These are phyloP conservation scores for Trichoderma citrinoviride DNA, from an alignment of 2,329 filamentous ascomycete genomes.

Conservation along the genomic window DNA sequence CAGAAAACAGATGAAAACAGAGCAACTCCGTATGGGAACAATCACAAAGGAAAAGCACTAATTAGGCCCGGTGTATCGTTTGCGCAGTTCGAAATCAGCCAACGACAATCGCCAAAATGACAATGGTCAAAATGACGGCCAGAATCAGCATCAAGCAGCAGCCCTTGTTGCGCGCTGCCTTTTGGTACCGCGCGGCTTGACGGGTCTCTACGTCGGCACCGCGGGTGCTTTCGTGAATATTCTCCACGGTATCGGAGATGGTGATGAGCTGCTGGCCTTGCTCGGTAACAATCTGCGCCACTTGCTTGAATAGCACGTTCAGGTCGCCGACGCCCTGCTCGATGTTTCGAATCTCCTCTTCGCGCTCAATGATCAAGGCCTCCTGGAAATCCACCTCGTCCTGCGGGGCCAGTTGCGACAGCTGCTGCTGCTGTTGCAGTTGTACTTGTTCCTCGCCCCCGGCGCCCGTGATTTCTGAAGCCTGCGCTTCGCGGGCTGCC, in stretches of 20 bases:
- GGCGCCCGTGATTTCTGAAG: slow-evolving; percentile 49
- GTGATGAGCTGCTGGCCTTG: slow-evolving; percentile 87
- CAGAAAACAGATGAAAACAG: slow-evolving; percentile 1
- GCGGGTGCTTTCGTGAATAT: slow-evolving; percentile 74
- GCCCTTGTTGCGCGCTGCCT: slow-evolving; percentile 89
- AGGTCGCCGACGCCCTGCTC: slow-evolving; percentile 94
- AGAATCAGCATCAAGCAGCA: slow-evolving; percentile 89
- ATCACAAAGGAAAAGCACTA: not conserved
- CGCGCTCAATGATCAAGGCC: slow-evolving; percentile 89
- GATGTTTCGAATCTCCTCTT: slow-evolving; percentile 95
- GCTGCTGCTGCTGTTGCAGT: slow-evolving; percentile 64
- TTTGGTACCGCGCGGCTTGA: slow-evolving; percentile 87
- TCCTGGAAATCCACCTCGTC: slow-evolving; percentile 98
- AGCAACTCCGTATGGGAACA: slow-evolving; percentile 21
- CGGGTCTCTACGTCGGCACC: slow-evolving; percentile 84
- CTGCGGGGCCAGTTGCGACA: slow-evolving; percentile 80
- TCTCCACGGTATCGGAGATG: slow-evolving; percentile 85
- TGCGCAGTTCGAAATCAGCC: slow-evolving; percentile 39
- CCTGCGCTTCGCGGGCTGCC: slow-evolving; percentile 77
- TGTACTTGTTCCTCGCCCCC: slow-evolving; percentile 45
- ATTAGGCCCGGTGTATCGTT: slow-evolving; percentile 6
- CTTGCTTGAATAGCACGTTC: slow-evolving; percentile 94
- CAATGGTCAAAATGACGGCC: slow-evolving; percentile 82
- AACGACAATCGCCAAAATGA: slow-evolving; percentile 81
- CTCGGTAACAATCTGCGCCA: slow-evolving; percentile 95